Evolutionary conservation across 345 rosid species (phyloP), one percentile per base, ranked within the genome.

Genomic region (Ceriops zippeliana): DNA sequence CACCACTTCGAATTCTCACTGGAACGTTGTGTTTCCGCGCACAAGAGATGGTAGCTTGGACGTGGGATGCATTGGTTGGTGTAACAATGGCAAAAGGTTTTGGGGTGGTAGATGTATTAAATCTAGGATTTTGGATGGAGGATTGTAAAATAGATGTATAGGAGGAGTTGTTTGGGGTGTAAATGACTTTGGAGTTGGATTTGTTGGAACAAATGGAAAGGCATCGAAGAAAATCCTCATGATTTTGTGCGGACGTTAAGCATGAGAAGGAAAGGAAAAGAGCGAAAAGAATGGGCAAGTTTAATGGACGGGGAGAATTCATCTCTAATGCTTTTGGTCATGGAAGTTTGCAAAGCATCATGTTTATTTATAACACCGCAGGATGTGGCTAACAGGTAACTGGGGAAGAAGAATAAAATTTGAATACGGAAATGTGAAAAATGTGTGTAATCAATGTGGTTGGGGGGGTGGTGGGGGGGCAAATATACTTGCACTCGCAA

Each of bases 1-100:
- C 68, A 1, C 68, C 68, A n/a, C 68, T 65, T 51, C 68, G 24
- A 31, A 65, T 51, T 47, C 58, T 65, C 56, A 65, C 51, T 20
- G 51, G 68, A 21, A 65, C 17, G 5, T 54, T 24, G 20, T 27
- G 42, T 30, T 49, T 68, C 6, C 24, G 22, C 28, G 52, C 51
- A 22, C 71, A 59, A 38, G 20, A 0, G 59, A 68, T 27, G 16
- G 63, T 51, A 24, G 56, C 56, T 68, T 60, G 63, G 38, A 59
- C 21, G 30, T 68, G 37, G 32, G 57, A 35, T 5, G 17, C 46
- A 21, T 59, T 37, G 28, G 31, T 46, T 20, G 56, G 57, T 1
- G 52, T 46, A 4, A 58, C 46, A 10, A 59, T 42, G 4, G 49
- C 31, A 16, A 58, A 11, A 26, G 72, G 64, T 19, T 69, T 61